phyloP scores from a whole-genome alignment of 1,284 basidiomycete genomes.

The Hortiboletus rubellus region DNA sequence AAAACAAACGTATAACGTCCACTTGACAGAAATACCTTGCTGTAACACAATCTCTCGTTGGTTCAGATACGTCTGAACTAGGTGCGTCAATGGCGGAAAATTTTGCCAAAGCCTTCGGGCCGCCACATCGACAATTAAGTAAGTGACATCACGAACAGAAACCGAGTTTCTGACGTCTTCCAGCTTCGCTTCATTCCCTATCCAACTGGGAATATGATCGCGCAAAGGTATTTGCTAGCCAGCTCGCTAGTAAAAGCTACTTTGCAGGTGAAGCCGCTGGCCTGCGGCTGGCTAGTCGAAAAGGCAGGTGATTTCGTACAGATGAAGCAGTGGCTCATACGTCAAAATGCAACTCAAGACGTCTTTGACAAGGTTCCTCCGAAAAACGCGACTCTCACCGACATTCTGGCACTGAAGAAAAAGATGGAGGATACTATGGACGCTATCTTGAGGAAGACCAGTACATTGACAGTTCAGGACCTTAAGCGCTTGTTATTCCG shows the following conservation, averaged over 20 bases:
- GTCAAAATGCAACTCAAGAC: slow-evolving; percentile 43
- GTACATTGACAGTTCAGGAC: slow-evolving; percentile 74
- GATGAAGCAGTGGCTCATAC: not conserved
- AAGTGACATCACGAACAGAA: slow-evolving; percentile 19
- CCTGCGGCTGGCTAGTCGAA: slow-evolving; percentile 61
- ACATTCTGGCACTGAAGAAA: slow-evolving; percentile 65
- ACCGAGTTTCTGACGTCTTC: slow-evolving; percentile 1
- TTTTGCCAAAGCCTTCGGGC: slow-evolving; percentile 79
- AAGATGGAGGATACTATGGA: slow-evolving; percentile 70
- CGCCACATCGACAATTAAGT: slow-evolving; percentile 80
- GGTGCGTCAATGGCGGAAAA: slow-evolving; percentile 88
- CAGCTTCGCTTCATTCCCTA: slow-evolving; percentile 58
- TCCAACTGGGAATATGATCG: slow-evolving; percentile 69
- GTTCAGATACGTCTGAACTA: slow-evolving; percentile 77
- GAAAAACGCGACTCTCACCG: slow-evolving; percentile 52
- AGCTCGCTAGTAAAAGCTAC: slow-evolving; percentile 84
- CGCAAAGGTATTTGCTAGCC: slow-evolving; percentile 74
- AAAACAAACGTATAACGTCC: not conserved
- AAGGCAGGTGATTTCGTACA: slow-evolving; percentile 40
- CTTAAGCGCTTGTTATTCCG: slow-evolving; percentile 86
- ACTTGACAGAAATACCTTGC: slow-evolving; percentile 75
- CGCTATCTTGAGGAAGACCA: slow-evolving; percentile 71
- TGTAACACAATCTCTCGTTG: slow-evolving; percentile 64
- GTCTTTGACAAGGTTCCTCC: slow-evolving; percentile 65
- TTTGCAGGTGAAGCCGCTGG: slow-evolving; percentile 87